phyloP scores from a whole-genome alignment of 2,329 filamentous ascomycete species.

The Blumeria hordei region DNA sequence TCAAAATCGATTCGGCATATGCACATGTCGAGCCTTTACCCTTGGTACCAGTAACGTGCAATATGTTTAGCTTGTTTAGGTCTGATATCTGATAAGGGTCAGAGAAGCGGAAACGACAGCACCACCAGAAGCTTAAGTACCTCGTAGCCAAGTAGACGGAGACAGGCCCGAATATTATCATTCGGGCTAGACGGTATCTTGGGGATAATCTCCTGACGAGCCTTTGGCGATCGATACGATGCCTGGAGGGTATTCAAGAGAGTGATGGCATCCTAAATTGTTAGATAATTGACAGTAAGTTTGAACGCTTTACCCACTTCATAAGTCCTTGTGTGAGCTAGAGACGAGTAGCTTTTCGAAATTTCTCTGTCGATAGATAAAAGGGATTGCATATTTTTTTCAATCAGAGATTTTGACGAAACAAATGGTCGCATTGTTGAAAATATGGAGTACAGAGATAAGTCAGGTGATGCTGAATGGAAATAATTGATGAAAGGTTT shows the following conservation, averaged over 20 bases:
- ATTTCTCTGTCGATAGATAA: too few relatives aligned
- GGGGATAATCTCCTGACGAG: conserved; percentile 49
- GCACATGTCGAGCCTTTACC: conserved; percentile 53
- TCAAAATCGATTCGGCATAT: conserved; percentile 38
- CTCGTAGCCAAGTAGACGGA: conserved; percentile 54
- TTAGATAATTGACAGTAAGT: neutral
- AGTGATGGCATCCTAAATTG: conserved; percentile 53
- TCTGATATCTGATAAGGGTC: conserved; percentile 8
- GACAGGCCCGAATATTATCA: conserved; percentile 58
- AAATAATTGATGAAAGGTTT: too few relatives aligned
- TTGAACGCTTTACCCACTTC: conserved; percentile 1
- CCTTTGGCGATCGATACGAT: conserved; percentile 59
- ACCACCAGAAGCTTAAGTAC: conserved; percentile 10
- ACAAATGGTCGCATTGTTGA: too few relatives aligned
- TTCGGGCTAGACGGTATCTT: conserved; percentile 40
- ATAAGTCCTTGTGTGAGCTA: conserved; percentile 1
- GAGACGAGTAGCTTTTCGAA: too few relatives aligned
- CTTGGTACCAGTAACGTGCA: conserved; percentile 55
- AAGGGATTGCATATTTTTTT: too few relatives aligned
- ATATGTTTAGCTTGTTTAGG: conserved; percentile 34
- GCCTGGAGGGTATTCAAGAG: conserved; percentile 79
- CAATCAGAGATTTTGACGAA: too few relatives aligned
- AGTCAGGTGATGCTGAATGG: too few relatives aligned
- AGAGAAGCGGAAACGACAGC: neutral
- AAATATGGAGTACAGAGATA: too few relatives aligned